These are phyloP conservation scores for Kokia cookei DNA, from an alignment of 441 rosid genomes.

Conservation along the genomic window DNA sequence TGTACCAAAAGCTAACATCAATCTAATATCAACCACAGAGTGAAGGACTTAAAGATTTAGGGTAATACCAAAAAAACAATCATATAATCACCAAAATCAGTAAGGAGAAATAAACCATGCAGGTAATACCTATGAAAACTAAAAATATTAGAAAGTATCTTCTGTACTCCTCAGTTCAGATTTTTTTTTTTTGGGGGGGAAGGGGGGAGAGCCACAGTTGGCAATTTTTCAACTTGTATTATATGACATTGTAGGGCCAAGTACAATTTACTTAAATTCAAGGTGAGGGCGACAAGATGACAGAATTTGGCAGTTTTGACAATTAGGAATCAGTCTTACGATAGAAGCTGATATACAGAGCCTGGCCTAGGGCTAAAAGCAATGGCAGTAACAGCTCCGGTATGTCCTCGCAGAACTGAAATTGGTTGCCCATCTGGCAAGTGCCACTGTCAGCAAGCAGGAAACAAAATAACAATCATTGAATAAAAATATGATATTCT, in stretches of 20 bases:
- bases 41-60: not conserved
- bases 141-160: not conserved
- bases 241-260: not conserved
- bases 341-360: constrained; percentile 83
- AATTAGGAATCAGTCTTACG: constrained; percentile 56
- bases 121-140: not conserved
- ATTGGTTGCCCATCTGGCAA: constrained; percentile 97
- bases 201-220: no score
- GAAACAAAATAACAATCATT: constrained; percentile 5
- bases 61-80: not conserved
- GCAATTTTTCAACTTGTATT: not conserved
- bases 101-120: not conserved
- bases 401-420: constrained; percentile 92
- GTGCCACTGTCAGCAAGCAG: constrained; percentile 75
- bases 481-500: not conserved
- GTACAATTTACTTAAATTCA: not conserved
- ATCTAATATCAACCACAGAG: not conserved
- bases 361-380: constrained; percentile 91
- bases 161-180: not conserved
- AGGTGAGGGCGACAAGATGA: not conserved
- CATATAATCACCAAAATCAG: not conserved
- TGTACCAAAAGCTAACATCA: not conserved
- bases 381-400: constrained; percentile 96
- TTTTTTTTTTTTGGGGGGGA: not conserved
- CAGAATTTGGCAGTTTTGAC: not conserved